A percentile compares a stretch with the other conserved stretches of the same genome.
These are phyloP conservation scores for Phytophthora pinifolia DNA, from an alignment of 352 stramenopile species.

Conservation along the genomic window DNA sequence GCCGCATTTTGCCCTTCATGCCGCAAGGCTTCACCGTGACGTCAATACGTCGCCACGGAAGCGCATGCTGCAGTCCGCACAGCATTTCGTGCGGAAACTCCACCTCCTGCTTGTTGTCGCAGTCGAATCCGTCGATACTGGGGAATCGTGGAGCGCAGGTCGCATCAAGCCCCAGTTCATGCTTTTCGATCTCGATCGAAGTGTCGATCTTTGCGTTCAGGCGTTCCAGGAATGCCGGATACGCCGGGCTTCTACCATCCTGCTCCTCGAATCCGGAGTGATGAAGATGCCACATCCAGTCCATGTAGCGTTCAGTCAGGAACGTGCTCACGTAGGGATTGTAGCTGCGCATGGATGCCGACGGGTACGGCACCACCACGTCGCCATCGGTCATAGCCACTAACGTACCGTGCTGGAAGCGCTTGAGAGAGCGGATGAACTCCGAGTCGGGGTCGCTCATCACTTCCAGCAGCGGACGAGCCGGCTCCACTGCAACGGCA, in stretches of 20 bases:
- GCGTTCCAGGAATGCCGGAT: conserved; percentile 30
- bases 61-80: conserved; percentile 42
- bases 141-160: conserved; percentile 36
- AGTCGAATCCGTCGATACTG: conserved; percentile 64
- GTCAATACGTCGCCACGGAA: conserved; percentile 68
- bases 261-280: conserved; percentile 55
- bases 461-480: conserved; percentile 48
- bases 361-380: conserved; percentile 70
- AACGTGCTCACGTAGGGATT: conserved; percentile 62
- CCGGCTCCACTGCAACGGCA: conserved; percentile 7
- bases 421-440: conserved; percentile 54
- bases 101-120: conserved; percentile 80
- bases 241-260: not conserved
- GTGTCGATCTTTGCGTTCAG: conserved; percentile 53
- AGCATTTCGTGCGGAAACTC: conserved; percentile 72
- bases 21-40: conserved; percentile 61
- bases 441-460: conserved; percentile 64
- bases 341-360: conserved; percentile 69
- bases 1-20: conserved; percentile 65
- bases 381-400: conserved; percentile 80
- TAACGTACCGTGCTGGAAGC: conserved; percentile 61
- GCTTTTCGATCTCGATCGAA: conserved; percentile 36
- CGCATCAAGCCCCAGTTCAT: conserved; percentile 43
- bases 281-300: conserved; percentile 74
- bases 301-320: conserved; percentile 48